Evolutionary conservation across 495 filamentous ascomycete genomes (phyloP).

Genomic region (Aspergillus saccharolyticus): DNA sequence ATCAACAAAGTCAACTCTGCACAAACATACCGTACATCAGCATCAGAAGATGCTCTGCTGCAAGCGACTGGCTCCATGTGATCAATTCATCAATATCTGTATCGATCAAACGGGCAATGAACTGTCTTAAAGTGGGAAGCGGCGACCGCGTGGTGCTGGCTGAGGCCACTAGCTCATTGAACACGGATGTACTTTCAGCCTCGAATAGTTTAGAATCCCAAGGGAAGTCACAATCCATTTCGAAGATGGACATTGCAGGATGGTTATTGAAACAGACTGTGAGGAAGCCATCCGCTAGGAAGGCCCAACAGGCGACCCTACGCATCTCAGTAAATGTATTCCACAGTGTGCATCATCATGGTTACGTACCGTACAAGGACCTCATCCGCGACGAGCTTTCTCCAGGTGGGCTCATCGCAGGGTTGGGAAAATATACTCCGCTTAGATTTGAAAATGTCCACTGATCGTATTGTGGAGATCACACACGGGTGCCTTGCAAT

Average conservation of each 20-base stretch:
- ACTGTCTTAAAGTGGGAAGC: constrained; percentile 26
- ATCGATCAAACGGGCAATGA: constrained; percentile 24
- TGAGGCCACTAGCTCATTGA: constrained; percentile 19
- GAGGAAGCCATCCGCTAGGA: constrained; percentile 37
- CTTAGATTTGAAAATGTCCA: constrained; percentile 30
- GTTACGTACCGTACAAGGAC: constrained; percentile 29
- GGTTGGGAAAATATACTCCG: constrained; percentile 13
- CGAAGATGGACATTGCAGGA: constrained; percentile 32
- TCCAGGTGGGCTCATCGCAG: constrained; percentile 27
- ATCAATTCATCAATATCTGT: constrained; percentile 12
- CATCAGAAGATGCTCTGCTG: constrained; percentile 32
- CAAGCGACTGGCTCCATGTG: constrained; percentile 26
- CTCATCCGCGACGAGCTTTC: constrained; percentile 28
- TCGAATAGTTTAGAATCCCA: constrained; percentile 36
- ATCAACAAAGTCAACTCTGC: neutral
- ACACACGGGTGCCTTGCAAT: constrained; percentile 36
- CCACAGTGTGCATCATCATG: neutral
- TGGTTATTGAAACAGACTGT: constrained; percentile 39
- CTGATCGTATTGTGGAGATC: constrained; percentile 30
- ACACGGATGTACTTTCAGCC: constrained; percentile 28
- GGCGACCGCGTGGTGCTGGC: constrained; percentile 8
- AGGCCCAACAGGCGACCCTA: constrained; percentile 34
- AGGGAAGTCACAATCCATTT: constrained; percentile 35
- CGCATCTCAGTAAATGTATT: neutral
- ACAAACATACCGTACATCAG: constrained; percentile 31